These are phyloP conservation scores for Talaromyces adpressus DNA, from an alignment of 495 filamentous ascomycete genomes.

Conservation along the genomic window DNA sequence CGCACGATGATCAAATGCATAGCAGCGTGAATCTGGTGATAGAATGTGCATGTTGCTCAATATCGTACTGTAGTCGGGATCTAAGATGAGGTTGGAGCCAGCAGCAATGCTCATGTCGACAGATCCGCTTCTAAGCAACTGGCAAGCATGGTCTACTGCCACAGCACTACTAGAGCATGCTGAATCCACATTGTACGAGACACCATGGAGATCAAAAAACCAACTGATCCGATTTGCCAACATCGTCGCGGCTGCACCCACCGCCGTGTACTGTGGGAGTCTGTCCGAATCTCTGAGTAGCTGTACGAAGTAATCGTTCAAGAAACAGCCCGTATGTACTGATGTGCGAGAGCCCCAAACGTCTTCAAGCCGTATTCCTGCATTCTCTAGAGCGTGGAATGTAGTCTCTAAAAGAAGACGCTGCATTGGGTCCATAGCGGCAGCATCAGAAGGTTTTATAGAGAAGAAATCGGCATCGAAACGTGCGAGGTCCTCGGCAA, in stretches of 20 bases:
- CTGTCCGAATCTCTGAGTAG: constrained; percentile 19
- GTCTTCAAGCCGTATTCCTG: constrained; percentile 26
- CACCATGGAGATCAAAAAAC: constrained; percentile 15
- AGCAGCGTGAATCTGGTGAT: constrained; percentile 20
- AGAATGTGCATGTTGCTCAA: constrained; percentile 17
- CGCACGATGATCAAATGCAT: constrained; percentile 26
- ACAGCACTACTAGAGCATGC: constrained; percentile 35
- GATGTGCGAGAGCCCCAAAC: constrained; percentile 15
- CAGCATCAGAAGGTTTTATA: constrained; percentile 35
- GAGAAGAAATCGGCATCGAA: constrained; percentile 46
- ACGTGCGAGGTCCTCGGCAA: constrained; percentile 21
- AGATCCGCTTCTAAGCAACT: constrained; percentile 12
- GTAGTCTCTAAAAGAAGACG: constrained; percentile 46
- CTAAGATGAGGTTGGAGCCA: constrained; percentile 18
- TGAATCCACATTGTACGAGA: constrained; percentile 30
- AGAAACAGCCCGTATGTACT: constrained; percentile 9
- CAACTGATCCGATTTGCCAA: constrained; percentile 22
- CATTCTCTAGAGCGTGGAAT: constrained; percentile 49
- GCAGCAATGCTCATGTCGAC: constrained; percentile 18
- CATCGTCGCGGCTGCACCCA: constrained; percentile 27
- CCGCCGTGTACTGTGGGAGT: constrained; percentile 18
- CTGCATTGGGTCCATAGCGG: constrained; percentile 51
- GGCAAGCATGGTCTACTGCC: constrained; percentile 23
- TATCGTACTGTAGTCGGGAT: constrained; percentile 11
- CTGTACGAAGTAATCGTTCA: constrained; percentile 28